These are phyloP conservation scores for Amorphotheca resinae DNA, from an alignment of 495 filamentous ascomycete species.

Conservation along the genomic window DNA sequence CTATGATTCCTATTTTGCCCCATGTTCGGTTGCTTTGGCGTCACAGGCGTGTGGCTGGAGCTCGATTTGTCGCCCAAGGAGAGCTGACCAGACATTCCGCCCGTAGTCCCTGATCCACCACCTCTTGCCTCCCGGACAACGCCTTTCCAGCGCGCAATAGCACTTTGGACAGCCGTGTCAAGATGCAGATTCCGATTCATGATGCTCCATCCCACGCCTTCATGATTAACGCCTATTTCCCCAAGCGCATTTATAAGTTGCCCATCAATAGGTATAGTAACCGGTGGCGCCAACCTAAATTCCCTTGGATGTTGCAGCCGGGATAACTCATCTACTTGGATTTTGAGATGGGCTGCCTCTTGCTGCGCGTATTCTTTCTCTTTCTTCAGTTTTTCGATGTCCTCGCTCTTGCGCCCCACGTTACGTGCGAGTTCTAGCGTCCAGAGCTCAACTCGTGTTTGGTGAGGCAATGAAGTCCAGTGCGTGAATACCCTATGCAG, in stretches of 20 bases:
- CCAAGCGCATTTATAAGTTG: slow-evolving; percentile 26
- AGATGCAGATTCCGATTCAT: slow-evolving; percentile 34
- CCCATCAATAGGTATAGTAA: slow-evolving; percentile 44
- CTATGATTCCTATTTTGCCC: slow-evolving; percentile 5
- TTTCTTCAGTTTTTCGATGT: slow-evolving; percentile 47
- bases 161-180: slow-evolving; percentile 30
- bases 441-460: slow-evolving; percentile 55
- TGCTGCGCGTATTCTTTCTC: slow-evolving; percentile 50
- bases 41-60: slow-evolving; percentile 12
- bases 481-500: slow-evolving; percentile 55
- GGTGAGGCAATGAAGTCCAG: slow-evolving; percentile 48
- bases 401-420: slow-evolving; percentile 53
- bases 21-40: slow-evolving; percentile 1
- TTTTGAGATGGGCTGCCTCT: slow-evolving; percentile 59
- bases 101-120: slow-evolving; percentile 8
- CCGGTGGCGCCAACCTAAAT: slow-evolving; percentile 51
- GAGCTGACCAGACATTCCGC: slow-evolving; percentile 21
- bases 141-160: slow-evolving; percentile 40
- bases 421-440: slow-evolving; percentile 64
- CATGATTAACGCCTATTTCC: slow-evolving; percentile 16
- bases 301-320: slow-evolving; percentile 59
- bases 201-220: slow-evolving; percentile 27
- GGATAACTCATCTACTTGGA: slow-evolving; percentile 55
- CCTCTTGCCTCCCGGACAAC: slow-evolving; percentile 32
- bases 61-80: slow-evolving; percentile 12